Conservation (phyloP, 192 early-diverging fungal genomes). For the Mortierella alpina region DNA sequence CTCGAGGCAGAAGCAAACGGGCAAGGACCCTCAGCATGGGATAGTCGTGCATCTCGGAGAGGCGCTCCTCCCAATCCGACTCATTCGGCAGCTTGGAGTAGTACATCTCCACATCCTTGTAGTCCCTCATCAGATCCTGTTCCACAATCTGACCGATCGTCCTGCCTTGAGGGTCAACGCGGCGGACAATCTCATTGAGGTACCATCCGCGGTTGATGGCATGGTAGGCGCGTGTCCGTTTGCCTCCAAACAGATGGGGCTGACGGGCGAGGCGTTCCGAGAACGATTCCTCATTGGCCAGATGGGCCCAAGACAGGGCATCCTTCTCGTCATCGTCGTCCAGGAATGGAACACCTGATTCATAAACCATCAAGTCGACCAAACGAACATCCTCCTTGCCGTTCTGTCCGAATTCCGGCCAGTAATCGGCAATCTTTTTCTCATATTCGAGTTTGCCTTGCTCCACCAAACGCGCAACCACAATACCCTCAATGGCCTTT, state of each 20-base stretch:
- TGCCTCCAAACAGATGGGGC: conserved; percentile 73
- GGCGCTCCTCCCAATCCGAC: conserved; percentile 44
- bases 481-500: conserved; percentile 70
- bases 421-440: conserved; percentile 64
- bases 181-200: conserved; percentile 76
- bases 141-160: conserved; percentile 69
- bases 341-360: conserved; percentile 69
- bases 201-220: conserved; percentile 77
- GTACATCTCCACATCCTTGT: conserved; percentile 67
- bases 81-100: conserved; percentile 47
- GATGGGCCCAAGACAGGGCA: conserved; percentile 50
- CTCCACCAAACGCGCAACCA: conserved; percentile 70
- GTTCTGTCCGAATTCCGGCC: conserved; percentile 81
- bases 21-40: conserved; percentile 60
- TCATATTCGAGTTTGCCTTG: conserved; percentile 64
- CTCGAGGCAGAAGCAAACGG: conserved; percentile 58
- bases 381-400: conserved; percentile 79
- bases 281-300: conserved; percentile 64
- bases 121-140: conserved; percentile 66
- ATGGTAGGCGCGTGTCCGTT: conserved; percentile 65
- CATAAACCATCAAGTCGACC: conserved; percentile 68
- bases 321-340: conserved; percentile 49
- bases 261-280: conserved; percentile 64
- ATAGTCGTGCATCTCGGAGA: conserved; percentile 61
- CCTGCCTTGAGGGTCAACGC: conserved; percentile 67